Evolutionary conservation across 176 grass and related monocot genomes (phyloP), one percentile per base, ranked within the genome.

Genomic region (Musa troglodytarum): DNA sequence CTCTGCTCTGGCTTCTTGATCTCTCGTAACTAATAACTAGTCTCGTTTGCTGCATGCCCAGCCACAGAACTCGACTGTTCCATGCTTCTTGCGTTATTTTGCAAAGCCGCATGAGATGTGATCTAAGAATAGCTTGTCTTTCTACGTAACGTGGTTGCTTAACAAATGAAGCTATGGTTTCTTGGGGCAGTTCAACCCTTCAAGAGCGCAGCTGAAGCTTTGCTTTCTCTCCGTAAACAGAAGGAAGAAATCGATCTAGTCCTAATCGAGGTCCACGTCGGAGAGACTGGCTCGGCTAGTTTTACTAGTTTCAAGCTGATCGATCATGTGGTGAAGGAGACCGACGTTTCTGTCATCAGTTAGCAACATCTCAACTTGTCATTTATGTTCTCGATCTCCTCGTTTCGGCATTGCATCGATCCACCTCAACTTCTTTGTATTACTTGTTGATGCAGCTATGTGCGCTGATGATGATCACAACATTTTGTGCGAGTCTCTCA

Each of bases 341-440:
- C 57, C 57, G 57, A 61, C 57, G n/a, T 61, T 61, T n/a, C 17
- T 61, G 57, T 61, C 57, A 61, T 61, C 57, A 61, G 57, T 61
- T 19, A 61, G 15, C 17, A n/a, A 59, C 34, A 43, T 43, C 34
- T 43, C 34, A 43, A 43, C 34, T 43, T 43, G 34, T 43, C 5
- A 43, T 43, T 43, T 43, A 43, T 43, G 34, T 43, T 43, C 4
- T 6, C 4, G 34, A 43, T 43, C 34, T 43, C 34, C 34, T 43
- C 34, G 34, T 43, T 43, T 43, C 34, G 34, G 34, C 4, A 43
- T 43, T 43, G 34, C 34, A 43, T 6, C 3, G 34, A 43, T 43
- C 34, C 34, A 43, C 34, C 34, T 43, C 34, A 43, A 43, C 34
- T 43, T 43, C 34, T 58, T 13, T 58, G 17, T 61, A 61, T 61